phyloP scores from a whole-genome alignment of 768 basidiomycete species.

The Boletus coccyginus region DNA sequence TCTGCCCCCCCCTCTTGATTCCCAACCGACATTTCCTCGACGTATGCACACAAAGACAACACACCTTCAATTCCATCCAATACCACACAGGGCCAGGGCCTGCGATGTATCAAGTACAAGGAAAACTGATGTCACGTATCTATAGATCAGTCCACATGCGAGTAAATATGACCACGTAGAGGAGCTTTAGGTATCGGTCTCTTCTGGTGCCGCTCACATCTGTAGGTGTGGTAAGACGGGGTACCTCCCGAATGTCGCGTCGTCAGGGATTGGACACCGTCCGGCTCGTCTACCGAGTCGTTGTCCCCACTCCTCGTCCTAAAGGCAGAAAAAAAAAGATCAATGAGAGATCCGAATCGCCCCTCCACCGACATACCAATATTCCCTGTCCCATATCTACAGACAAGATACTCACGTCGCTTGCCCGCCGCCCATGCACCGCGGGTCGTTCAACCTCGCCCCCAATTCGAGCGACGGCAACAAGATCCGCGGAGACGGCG shows the following conservation, averaged over 20 bases:
- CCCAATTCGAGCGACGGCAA: conserved; percentile 16
- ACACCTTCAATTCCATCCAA: no score
- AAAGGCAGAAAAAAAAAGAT: not conserved
- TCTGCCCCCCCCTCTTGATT: no score
- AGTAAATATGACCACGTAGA: not conserved
- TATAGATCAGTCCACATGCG: not conserved
- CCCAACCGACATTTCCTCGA: no score
- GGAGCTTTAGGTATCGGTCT: conserved; percentile 24
- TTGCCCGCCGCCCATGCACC: not conserved
- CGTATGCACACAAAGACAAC: no score
- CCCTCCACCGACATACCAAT: not conserved
- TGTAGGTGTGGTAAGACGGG: not conserved
- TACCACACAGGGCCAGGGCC: no score
- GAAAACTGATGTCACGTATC: not conserved
- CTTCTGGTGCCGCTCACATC: conserved; percentile 47
- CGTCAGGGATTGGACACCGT: not conserved
- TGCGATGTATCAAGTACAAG: no score
- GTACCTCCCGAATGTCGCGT: not conserved
- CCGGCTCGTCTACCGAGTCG: not conserved
- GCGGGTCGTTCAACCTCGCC: conserved; percentile 38
- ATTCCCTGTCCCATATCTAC: not conserved
- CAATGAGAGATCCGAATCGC: not conserved
- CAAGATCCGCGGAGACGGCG: conserved; percentile 7
- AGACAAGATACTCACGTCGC: not conserved
- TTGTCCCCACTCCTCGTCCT: not conserved